Evolutionary conservation across 306 rosid genomes (phyloP), one percentile per base, ranked within the genome.

Genomic region (Vigna reflexopilosa): DNA sequence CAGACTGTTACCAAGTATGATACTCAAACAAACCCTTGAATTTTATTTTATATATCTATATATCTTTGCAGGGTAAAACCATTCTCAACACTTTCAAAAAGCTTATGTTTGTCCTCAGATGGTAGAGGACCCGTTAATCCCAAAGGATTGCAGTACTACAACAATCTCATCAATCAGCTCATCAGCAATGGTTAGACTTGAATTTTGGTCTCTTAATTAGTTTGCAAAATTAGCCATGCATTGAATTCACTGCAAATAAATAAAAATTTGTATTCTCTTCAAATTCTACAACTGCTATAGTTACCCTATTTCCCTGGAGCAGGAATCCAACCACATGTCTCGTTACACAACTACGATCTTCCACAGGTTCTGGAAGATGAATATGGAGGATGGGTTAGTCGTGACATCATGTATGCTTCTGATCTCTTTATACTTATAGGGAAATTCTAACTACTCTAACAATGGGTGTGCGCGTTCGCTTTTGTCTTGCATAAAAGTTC

Each of bases 321-420:
- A 94, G 97, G 94, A 81, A 90, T 89, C 67, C 86, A 91, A 78
- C 93, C 97, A 63, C 97, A 90, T 86, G 87, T 84, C 48, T 89
- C 96, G 7, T 61, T 91, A 4, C 83, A 86, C 67, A 77, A 90
- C 64, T 67, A 0, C 58, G 97, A 90, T 84, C 83, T 85, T 26
- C 98, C 94, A 34, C 96, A 90, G 14, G 84, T 83, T 55, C 96
- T 91, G 42, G 98, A 94, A 40, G 93, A 90, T 69, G 90, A 89
- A 69, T 94, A 94, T 34, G 96, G 89, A 77, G 97, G 97, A 84
- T 94, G 97, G 98, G 3, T 91, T 57, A 83, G 86, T 63, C 88
- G 79, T 26, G 24, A 85, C 48, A 77, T 89, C 51, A 77, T 94
- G 97, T 90, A 85, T 20, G 87, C 40, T 56, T 65, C n/a, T 58